A percentile compares a stretch with the other conserved stretches of the same genome.
Conservation (phyloP, 768 basidiomycete genomes). For the Pseudohyphozyma bogoriensis region DNA sequence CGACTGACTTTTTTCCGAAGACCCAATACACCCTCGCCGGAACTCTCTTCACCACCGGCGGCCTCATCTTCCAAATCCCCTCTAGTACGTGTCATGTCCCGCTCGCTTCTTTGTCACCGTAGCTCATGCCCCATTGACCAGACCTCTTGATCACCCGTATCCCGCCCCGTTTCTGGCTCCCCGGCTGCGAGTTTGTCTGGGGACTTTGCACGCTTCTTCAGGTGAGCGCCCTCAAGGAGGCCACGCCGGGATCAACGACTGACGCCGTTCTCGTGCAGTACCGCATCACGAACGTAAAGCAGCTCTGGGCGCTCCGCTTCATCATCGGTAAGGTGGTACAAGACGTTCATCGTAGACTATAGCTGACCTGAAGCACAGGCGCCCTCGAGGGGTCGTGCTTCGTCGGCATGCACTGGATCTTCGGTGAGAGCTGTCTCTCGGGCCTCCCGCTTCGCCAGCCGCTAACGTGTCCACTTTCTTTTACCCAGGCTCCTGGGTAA, state of each 20-base stretch:
- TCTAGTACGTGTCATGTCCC: not conserved
- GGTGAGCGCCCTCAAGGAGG: too few species aligned
- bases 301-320: not conserved
- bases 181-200: not conserved
- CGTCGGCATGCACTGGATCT: not conserved
- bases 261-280: not conserved
- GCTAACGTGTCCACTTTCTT: too few species aligned
- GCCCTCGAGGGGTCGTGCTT: not conserved
- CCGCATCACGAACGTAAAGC: not conserved
- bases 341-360: not conserved
- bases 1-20: not conserved
- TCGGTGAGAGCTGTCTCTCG: too few species aligned
- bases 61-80: not conserved
- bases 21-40: not conserved
- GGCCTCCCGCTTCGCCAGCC: too few species aligned
- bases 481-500: too few species aligned
- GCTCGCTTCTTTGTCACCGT: not conserved
- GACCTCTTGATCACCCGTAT: not conserved
- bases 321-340: not conserved
- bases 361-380: not conserved
- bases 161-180: not conserved
- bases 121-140: not conserved
- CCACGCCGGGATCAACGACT: too few species aligned
- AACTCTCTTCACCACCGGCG: not conserved
- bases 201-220: not conserved